A percentile compares a stretch with the other conserved stretches of the same genome.
Evolutionary conservation across 1,139 yeast species (phyloP).

Genomic region (Magnusiomyces magnusii): DNA sequence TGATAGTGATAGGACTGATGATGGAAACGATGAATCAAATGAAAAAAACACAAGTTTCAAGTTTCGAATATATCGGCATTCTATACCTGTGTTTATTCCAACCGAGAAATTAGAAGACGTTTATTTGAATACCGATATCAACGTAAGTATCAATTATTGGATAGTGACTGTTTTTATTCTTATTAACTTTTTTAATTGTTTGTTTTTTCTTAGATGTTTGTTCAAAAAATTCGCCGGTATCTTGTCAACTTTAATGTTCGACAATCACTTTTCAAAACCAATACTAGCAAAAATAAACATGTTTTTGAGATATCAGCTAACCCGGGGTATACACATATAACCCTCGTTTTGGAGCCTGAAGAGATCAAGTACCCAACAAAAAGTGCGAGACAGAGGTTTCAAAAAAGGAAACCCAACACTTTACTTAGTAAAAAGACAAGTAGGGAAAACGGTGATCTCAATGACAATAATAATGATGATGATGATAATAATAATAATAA

Average conservation of each 20-base stretch:
- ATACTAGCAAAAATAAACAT: background rate
- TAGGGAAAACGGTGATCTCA: background rate
- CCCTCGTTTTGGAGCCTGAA: background rate
- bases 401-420: background rate
- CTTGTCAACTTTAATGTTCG: background rate
- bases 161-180: background rate
- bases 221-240: background rate
- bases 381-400: background rate
- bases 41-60: background rate
- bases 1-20: background rate
- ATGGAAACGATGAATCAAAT: background rate
- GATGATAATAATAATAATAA: too few species aligned
- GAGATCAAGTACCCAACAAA: background rate
- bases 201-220: background rate
- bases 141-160: background rate
- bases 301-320: background rate
- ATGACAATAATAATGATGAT: background rate
- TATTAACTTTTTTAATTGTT: background rate
- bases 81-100: conserved; percentile 11
- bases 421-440: background rate
- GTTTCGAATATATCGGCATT: conserved; percentile 10
- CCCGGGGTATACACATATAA: background rate
- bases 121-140: conserved; percentile 4
- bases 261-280: background rate
- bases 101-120: conserved; percentile 5